Evolutionary conservation across 1,139 yeast species (phyloP).

Genomic region (Geotrichum bryndzae): DNA sequence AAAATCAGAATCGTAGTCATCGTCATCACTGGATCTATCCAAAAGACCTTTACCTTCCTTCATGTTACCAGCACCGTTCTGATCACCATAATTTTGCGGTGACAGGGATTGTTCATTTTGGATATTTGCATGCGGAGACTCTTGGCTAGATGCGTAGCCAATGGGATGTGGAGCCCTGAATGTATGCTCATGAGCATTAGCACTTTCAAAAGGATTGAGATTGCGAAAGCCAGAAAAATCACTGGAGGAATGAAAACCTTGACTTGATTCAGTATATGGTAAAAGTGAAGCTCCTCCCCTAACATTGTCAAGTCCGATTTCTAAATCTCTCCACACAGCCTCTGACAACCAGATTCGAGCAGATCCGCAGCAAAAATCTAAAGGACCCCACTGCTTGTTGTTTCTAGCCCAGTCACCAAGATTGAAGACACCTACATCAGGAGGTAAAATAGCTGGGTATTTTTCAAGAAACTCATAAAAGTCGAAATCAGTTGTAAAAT

Average conservation of each 20-base stretch:
- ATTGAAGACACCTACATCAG: constrained; percentile 28
- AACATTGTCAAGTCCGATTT: constrained; percentile 28
- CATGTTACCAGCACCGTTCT: not conserved
- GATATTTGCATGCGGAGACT: not conserved
- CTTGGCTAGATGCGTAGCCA: not conserved
- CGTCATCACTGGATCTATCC: constrained; percentile 16
- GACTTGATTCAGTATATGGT: constrained; percentile 29
- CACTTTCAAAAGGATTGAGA: constrained; percentile 14
- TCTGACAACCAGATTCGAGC: constrained; percentile 37
- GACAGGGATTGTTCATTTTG: not conserved
- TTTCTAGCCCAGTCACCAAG: constrained; percentile 37
- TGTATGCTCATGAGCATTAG: not conserved
- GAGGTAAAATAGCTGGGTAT: constrained; percentile 34
- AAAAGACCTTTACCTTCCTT: not conserved
- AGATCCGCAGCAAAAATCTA: constrained; percentile 35
- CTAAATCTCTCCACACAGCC: constrained; percentile 36
- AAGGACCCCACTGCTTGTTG: constrained; percentile 33
- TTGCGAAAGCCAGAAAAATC: not conserved
- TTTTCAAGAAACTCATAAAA: constrained; percentile 35
- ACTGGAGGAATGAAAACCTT: constrained; percentile 22
- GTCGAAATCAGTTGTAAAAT: constrained; percentile 39
- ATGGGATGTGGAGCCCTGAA: not conserved
- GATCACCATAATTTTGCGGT: constrained; percentile 11
- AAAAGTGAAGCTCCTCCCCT: constrained; percentile 15
- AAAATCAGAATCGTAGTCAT: constrained; percentile 20